Conservation (phyloP, 495 filamentous ascomycete species). For the Oleoguttula mirabilis region DNA sequence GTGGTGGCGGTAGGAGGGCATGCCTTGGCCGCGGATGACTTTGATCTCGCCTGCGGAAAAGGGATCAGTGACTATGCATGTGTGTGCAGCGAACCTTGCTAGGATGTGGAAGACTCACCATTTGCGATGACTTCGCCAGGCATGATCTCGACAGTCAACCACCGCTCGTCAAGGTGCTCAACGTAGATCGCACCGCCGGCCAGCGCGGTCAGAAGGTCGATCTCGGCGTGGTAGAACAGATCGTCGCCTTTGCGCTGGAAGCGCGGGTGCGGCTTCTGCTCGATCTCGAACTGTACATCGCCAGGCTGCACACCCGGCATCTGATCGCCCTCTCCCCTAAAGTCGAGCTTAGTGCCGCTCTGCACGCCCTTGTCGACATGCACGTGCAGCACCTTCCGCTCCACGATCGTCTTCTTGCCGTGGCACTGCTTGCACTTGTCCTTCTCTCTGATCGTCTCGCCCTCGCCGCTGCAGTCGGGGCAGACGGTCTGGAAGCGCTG, state of each 20-base stretch:
- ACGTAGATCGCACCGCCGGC: conserved; percentile 79
- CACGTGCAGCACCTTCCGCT: conserved; percentile 96
- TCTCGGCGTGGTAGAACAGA: conserved; percentile 87
- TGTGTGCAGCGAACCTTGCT: conserved; percentile 7
- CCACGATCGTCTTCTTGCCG: conserved; percentile 94
- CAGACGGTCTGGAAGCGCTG: conserved; percentile 99
- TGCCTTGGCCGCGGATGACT: conserved; percentile 92
- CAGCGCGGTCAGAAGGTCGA: conserved; percentile 90
- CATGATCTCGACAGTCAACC: conserved; percentile 80
- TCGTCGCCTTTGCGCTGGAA: conserved; percentile 97
- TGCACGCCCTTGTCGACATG: conserved; percentile 92
- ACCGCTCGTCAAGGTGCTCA: conserved; percentile 95
- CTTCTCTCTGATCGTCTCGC: conserved; percentile 89
- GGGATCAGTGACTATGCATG: conserved; percentile 16
- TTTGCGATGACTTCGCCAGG: conserved; percentile 89
- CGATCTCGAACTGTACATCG: conserved; percentile 94
- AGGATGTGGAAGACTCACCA: conserved; percentile 50
- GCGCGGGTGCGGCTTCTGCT: conserved; percentile 89
- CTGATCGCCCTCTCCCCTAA: conserved; percentile 93
- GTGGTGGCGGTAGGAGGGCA: conserved; percentile 95
- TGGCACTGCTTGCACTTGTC: conserved; percentile 89
- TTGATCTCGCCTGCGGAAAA: conserved; percentile 70
- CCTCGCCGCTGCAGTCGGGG: conserved; percentile 93
- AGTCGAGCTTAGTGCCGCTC: conserved; percentile 89
- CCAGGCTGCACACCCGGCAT: conserved; percentile 83